Conservation (phyloP, 495 filamentous ascomycete genomes). For the Rhizodiscina lignyota region DNA sequence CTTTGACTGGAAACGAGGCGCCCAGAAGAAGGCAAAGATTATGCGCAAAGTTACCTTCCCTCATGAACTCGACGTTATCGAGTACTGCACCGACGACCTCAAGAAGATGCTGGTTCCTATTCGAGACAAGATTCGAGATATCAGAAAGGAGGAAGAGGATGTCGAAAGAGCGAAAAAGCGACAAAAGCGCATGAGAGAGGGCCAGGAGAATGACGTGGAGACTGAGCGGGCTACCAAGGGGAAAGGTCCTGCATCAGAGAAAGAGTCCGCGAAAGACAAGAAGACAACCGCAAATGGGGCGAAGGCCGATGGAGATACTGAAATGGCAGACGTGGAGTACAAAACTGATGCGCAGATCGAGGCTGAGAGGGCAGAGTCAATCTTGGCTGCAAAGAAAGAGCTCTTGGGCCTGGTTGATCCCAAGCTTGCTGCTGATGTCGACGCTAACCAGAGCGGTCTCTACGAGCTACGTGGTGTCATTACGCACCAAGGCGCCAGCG, state of each 20-base stretch:
- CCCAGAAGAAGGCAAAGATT: slow-evolving; percentile 97
- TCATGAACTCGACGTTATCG: slow-evolving; percentile 77
- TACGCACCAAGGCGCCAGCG: slow-evolving; percentile 93
- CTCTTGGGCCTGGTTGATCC: slow-evolving; percentile 57
- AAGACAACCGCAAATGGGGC: slow-evolving; percentile 7
- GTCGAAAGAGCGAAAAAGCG: slow-evolving; percentile 75
- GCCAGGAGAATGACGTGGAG: slow-evolving; percentile 34
- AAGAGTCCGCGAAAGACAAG: slow-evolving; percentile 26
- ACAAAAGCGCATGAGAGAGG: slow-evolving; percentile 56
- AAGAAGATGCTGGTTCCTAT: slow-evolving; percentile 70
- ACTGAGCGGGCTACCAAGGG: slow-evolving; percentile 27
- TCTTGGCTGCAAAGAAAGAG: slow-evolving; percentile 69
- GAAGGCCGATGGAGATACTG: slow-evolving; percentile 42
- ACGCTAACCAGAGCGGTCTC: slow-evolving; percentile 77
- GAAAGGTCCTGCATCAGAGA: slow-evolving; percentile 33
- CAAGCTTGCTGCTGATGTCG: slow-evolving; percentile 53
- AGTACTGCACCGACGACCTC: slow-evolving; percentile 88
- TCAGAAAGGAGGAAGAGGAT: slow-evolving; percentile 88
- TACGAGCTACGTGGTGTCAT: slow-evolving; percentile 91
- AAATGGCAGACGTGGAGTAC: slow-evolving; percentile 57
- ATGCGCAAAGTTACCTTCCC: slow-evolving; percentile 98
- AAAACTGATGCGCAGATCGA: slow-evolving; percentile 92
- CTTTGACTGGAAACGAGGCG: slow-evolving; percentile 92
- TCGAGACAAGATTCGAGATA: slow-evolving; percentile 85
- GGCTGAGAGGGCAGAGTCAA: slow-evolving; percentile 55